A percentile compares a stretch with the other conserved stretches of the same genome.
Evolutionary conservation across 805 yeast species (phyloP).

Genomic region (Saccharomycopsis sp.): DNA sequence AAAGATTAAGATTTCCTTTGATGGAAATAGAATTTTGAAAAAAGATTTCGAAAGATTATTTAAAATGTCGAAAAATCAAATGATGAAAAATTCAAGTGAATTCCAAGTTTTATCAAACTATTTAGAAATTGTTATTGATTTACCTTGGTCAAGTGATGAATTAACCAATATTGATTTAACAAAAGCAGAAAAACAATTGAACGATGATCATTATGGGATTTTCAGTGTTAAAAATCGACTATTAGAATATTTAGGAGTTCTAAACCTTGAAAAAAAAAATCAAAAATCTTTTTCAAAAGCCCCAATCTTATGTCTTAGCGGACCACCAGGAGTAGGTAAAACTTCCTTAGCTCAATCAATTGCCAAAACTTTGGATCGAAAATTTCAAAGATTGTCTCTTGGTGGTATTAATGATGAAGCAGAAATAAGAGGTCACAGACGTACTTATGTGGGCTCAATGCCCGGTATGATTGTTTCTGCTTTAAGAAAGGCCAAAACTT

Average conservation of each 20-base stretch:
- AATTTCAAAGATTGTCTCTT: constrained; percentile 68
- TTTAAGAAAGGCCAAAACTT: constrained; percentile 58
- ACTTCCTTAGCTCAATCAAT: constrained; percentile 79
- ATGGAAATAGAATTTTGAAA: constrained; percentile 30
- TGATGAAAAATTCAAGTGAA: constrained; percentile 45
- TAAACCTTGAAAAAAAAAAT: constrained; percentile 36
- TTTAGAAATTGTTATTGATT: constrained; percentile 52
- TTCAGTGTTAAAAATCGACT: constrained; percentile 64
- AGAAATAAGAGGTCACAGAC: constrained; percentile 81
- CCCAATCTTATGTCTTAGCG: constrained; percentile 73
- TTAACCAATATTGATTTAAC: constrained; percentile 31
- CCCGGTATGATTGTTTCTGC: constrained; percentile 79
- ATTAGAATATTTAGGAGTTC: constrained; percentile 69
- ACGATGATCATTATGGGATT: constrained; percentile 73
- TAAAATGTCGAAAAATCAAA: constrained; percentile 27
- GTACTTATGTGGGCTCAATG: constrained; percentile 89
- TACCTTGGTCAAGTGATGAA: constrained; percentile 51
- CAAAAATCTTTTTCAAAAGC: constrained; percentile 28
- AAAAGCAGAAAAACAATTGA: constrained; percentile 45
- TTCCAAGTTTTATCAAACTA: constrained; percentile 55
- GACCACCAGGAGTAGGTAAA: constrained; percentile 93
- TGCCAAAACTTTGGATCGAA: constrained; percentile 62
- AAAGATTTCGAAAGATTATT: constrained; percentile 48
- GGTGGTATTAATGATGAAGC: constrained; percentile 89
- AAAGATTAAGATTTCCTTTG: constrained; percentile 27